Conservation (phyloP, 1,284 basidiomycete genomes). For the Phenoliferia sp. region DNA sequence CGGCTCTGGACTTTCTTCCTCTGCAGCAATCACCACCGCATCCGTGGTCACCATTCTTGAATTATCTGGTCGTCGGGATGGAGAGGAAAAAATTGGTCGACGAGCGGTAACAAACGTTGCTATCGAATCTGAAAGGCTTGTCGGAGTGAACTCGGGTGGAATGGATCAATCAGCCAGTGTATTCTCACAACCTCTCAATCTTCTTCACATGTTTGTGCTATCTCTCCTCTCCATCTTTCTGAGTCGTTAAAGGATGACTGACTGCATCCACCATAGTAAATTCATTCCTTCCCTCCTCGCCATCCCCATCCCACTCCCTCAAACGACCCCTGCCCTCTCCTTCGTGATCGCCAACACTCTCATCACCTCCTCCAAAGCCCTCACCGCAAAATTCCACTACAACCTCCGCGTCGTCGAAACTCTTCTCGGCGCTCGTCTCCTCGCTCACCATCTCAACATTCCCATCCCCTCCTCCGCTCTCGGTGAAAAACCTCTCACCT, state of each 20-base stretch:
- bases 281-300: constrained; percentile 72
- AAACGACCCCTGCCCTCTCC: constrained; percentile 43
- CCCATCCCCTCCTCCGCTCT: constrained; percentile 4
- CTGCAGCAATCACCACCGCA: constrained; percentile 75
- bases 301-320: constrained; percentile 54
- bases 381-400: constrained; percentile 69
- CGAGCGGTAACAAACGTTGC: constrained; percentile 67
- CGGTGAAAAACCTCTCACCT: constrained; percentile 14
- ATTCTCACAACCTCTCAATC: constrained; percentile 29
- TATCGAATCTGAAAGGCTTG: constrained; percentile 65
- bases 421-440: constrained; percentile 66
- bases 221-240: neutral
- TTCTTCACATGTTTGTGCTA: constrained; percentile 32
- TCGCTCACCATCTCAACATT: constrained; percentile 47
- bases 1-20: constrained; percentile 73
- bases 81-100: constrained; percentile 58
- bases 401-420: constrained; percentile 85
- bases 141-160: constrained; percentile 53
- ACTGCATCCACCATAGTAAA: constrained; percentile 9
- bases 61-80: constrained; percentile 55
- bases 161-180: constrained; percentile 42
- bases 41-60: constrained; percentile 68
- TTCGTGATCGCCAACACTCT: constrained; percentile 81
- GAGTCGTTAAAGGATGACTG: neutral
- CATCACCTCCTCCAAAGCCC: constrained; percentile 64